Percentiles rank a stretch among this genome's conserved stretches.
Evolutionary conservation across 2,329 filamentous ascomycete genomes (phyloP).

Genomic region (Botrytis aclada): DNA sequence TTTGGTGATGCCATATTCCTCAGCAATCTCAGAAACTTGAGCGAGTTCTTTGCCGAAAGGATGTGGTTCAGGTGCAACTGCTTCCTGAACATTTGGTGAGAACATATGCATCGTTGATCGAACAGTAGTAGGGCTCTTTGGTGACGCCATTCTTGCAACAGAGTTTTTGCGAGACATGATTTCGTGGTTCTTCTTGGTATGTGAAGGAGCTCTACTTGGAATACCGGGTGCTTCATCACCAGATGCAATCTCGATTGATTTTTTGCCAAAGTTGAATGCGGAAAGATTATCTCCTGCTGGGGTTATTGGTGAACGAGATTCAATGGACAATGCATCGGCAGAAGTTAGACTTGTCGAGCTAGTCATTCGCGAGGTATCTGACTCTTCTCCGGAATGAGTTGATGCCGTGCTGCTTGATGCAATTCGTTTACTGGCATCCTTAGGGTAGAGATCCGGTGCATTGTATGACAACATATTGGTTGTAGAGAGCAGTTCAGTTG

Average conservation of each 20-base stretch:
- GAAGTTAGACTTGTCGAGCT: constrained; percentile 45
- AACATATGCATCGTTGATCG: constrained; percentile 48
- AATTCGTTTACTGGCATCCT: background rate
- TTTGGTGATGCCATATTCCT: constrained; percentile 69
- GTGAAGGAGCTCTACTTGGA: constrained; percentile 75
- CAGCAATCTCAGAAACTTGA: constrained; percentile 87
- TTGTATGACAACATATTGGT: constrained; percentile 97
- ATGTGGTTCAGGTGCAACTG: constrained; percentile 48
- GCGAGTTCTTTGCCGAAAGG: constrained; percentile 89
- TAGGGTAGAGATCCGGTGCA: constrained; percentile 70
- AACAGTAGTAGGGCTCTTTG: constrained; percentile 57
- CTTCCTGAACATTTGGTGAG: constrained; percentile 28
- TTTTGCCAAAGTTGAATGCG: constrained; percentile 53
- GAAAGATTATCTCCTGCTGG: constrained; percentile 65
- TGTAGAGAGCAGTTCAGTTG: constrained; percentile 83
- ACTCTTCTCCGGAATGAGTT: constrained; percentile 61
- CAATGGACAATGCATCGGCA: constrained; percentile 44
- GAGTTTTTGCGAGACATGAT: constrained; percentile 68
- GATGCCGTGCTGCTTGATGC: constrained; percentile 24
- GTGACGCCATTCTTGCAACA: constrained; percentile 57
- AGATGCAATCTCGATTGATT: constrained; percentile 39
- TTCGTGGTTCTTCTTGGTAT: constrained; percentile 85
- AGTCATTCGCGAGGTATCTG: constrained; percentile 55
- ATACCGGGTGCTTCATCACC: constrained; percentile 56
- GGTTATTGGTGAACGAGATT: constrained; percentile 39